Evolutionary conservation across 176 grass and related monocot genomes (phyloP), one percentile per base, ranked within the genome.

Genomic region (Melocanna baccifera): DNA sequence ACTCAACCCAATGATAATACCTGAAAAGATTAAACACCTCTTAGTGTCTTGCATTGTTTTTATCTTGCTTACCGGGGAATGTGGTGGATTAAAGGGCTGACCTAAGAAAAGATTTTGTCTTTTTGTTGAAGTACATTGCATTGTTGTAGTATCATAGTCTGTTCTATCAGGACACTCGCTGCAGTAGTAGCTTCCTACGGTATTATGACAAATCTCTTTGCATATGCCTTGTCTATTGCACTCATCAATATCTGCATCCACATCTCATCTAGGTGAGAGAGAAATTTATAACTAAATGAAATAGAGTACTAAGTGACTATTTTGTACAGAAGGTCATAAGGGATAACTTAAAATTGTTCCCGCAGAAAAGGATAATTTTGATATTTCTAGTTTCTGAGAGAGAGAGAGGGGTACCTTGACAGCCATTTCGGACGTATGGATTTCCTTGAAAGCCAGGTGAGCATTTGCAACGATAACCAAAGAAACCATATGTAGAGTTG

Each of bases 221-320:
- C 53, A 67, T 2, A 14, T 57, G 9, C 8, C 10, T 19, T 37
- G 18, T 26, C 0, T 34, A 0, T 16, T 16, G 28, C 84, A 86
- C 52, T 86, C 75, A 28, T 86, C 8, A 23, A 86, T 13, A 80
- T 86, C 75, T 86, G 84, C 64, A 72, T 8, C 16, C 18, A 71
- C 69, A 45, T 9, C 5, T 23, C 8, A 48, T 30, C 30, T 47
- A 83, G 45, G 26, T 25, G 4, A 18, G 19, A 59, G 9, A 58
- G 0, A 59, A 32, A 47, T 57, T 32, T 19, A 59, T 15, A 69
- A 43, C 12, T 47, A 56, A 73, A 51, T 13, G 30, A 19, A 36
- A 36, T 12, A 53, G n/a, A 20, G 16, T 62, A 2, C 45, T 47
- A 12, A 12, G 10, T 47, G 10, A 12, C 45, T 47, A 13, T 47